Conservation (phyloP, 2,329 filamentous ascomycete genomes). For the Aspergillus fischeri region DNA sequence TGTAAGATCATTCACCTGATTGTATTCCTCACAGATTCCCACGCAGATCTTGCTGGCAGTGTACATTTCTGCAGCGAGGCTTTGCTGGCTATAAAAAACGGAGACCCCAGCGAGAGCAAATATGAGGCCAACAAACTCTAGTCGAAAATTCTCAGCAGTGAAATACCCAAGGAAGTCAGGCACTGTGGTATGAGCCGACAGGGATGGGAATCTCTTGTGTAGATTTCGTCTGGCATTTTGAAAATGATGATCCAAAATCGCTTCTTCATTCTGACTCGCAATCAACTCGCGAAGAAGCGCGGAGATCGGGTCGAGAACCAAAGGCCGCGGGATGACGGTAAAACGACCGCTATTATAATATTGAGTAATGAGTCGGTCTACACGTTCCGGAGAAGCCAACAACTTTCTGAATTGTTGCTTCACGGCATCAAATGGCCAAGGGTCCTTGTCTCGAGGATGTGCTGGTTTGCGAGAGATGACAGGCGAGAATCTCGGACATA, state of each 20-base stretch:
- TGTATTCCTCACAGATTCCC: conserved; percentile 5
- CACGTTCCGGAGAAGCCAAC: too few species aligned
- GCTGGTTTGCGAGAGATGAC: too few species aligned
- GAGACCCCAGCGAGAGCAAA: conserved; percentile 16
- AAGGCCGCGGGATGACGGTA: neutral
- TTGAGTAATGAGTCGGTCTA: conserved; percentile 1
- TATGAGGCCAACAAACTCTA: conserved; percentile 22
- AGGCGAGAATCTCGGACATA: too few species aligned
- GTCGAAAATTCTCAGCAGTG: conserved; percentile 16
- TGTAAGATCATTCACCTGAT: conserved; percentile 4
- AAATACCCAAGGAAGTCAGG: conserved; percentile 7
- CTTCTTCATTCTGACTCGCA: too few species aligned
- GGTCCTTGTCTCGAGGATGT: too few species aligned
- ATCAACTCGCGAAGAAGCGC: neutral
- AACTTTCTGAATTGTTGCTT: too few species aligned
- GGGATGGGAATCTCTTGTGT: too few species aligned
- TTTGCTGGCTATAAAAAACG: neutral
- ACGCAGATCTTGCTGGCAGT: conserved; percentile 16
- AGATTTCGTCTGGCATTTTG: too few species aligned
- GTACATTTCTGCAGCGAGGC: conserved; percentile 16
- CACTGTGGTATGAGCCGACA: neutral
- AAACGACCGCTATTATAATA: neutral
- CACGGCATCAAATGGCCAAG: too few species aligned
- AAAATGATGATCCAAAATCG: too few species aligned
- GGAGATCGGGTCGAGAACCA: neutral